Evolutionary conservation across 495 filamentous ascomycete species (phyloP), one percentile per base, ranked within the genome.

Genomic region (Platismatia glauca): DNA sequence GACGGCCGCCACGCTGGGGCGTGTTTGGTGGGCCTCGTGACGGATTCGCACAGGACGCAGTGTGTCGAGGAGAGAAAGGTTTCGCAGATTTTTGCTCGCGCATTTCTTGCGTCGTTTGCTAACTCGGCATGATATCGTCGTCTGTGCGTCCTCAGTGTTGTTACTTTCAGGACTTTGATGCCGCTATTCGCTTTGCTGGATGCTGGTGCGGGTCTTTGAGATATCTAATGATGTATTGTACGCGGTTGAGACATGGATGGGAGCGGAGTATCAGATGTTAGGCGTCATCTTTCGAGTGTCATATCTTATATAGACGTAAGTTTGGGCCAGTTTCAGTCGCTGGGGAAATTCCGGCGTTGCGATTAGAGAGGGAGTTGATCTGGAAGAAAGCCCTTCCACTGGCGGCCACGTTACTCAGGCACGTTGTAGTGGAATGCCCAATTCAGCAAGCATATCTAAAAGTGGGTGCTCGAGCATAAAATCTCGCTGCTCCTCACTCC

Each of bases 401-500:
- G 50, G 16, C 9, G 16, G 13, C 18, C 3, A 31, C 16, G 2
- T 53, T 33, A 15, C 29, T 20, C 29, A 33, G 16, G 50, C 20
- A 33, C 27, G 13, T 6, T 52, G 1, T 18, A 52, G 7, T 4
- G 48, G 48, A 16, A 52, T 52, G 1, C 48, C 48, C 27, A 52
- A 52, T 27, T 52, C 48, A 31, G 48, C 48, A 52, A 52, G 48
- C 27, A 52, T 52, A 31, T 52, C 48, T 18, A 29, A 18, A 31
- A 52, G 24, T 7, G 27, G 48, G 12, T 31, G 27, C 31, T 52
- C 5, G 27, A 52, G 48, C 13, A 52, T 29, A 1, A 33, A 22
- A 24, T 59, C 57, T 29, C 57, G 57, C 43, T 59, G 57, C 24
- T 31, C 59, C 46, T 61, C 59, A 27, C 27, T 55, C 59, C 18